Evolutionary conservation across 257 asterid species (phyloP), one percentile per base, ranked within the genome.

Genomic region (Przewalskia tangutica): DNA sequence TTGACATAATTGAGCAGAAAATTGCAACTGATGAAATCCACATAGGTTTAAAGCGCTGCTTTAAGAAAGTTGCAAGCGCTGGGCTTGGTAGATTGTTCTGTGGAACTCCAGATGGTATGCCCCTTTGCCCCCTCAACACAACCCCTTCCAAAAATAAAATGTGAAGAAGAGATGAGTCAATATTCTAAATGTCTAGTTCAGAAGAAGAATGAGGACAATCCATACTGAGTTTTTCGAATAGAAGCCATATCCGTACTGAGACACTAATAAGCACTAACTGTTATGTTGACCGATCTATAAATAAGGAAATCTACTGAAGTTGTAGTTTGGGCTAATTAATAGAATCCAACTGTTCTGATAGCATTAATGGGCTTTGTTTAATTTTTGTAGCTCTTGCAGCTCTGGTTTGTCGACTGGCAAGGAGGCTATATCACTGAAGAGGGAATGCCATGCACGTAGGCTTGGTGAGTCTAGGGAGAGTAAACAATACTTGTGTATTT

Each of bases 361-460:
- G 27, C n/a, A 32, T 68, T 66, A 68, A 42, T 81, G 48, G 75
- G 60, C 44, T 75, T 75, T 75, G 62, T 13, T 75, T 27, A 13
- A 23, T 68, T 67, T 82, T 13, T 88, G 79, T 87, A 95, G 98
- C 90, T 88, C 86, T 83, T 95, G 98, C 90, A 90, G 88, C 84
- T 89, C 82, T 78, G 91, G 86, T 85, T 87, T 91, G 67, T 88
- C 97, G 7, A 86, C 86, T 8, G 94, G 98, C 83, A 91, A 90
- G 82, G 97, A 93, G 73, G 71, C 87, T 82, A 85, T 93, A n/a
- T 86, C 87, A 56, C 81, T 93, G 82, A 85, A 84, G 84, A 86
- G 84, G 83, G 95, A 90, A 87, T 84, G 86, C 76, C 93, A 91
- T 40, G 89, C 87, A 17, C 97, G 92, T 77, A 88, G 98, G 86